Evolutionary conservation across 306 rosid species (phyloP), one percentile per base, ranked within the genome.

Genomic region (Psophocarpus tetragonolobus): DNA sequence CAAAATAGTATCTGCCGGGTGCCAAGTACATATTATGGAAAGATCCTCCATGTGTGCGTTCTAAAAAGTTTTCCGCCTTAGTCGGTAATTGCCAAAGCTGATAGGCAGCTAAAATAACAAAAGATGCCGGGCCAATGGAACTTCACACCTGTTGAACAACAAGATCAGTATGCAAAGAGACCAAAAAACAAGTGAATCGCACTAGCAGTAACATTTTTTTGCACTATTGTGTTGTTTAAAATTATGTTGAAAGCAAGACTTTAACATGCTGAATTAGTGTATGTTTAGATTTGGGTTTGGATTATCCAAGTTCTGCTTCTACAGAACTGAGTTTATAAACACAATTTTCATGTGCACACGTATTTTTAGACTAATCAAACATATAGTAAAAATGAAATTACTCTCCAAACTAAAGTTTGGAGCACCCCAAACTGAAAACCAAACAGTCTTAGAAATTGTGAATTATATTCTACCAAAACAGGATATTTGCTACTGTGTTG

Each of bases 51-150:
- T 17, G 50, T 38, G 68, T 68, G 20, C 38, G 36, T 24, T 71
- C 61, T 62, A 23, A 66, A 91, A 73, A 80, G 80, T 81, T 69
- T 75, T 85, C 73, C 87, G 67, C 78, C 73, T 70, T 76, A 3
- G 12, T 6, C 32, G 36, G 23, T 29, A 91, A 80, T 62, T 84
- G 87, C 84, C 88, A 75, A 3, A 80, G 87, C 72, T 87, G 88
- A 84, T 88, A 89, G 73, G 68, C 88, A 39, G 87, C 83, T n/a
- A 29, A 83, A 87, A 87, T 85, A 23, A 91, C 93, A 42, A 87
- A 85, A 74, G 92, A 89, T 36, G 89, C 91, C 3, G 87, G 84
- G 36, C 87, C 90, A 54, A 86, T 89, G 41, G 93, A 85, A 77
- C 88, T 54, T 87, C 94, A 35, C 87, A 91, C 84, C 88, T 89